These are phyloP conservation scores for Spizellomyces sp. DNA, from an alignment of 192 early-diverging fungal genomes.

Conservation along the genomic window DNA sequence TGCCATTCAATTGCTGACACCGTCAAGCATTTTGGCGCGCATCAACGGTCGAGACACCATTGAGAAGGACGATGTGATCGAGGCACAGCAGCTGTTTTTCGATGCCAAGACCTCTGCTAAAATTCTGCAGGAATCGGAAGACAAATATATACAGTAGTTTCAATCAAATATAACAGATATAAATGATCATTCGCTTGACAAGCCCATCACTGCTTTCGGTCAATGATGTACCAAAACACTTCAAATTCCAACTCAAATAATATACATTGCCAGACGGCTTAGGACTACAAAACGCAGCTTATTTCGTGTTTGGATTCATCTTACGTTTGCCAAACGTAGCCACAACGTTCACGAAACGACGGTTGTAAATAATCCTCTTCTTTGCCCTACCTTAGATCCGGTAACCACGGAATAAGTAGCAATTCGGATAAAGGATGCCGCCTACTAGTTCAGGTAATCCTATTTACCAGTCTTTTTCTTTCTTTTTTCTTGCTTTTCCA, in stretches of 20 bases:
- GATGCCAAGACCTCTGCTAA: constrained; percentile 84
- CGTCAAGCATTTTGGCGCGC: constrained; percentile 82
- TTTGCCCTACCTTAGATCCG: constrained; percentile 77
- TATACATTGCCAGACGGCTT: too few relatives aligned
- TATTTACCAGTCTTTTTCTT: constrained; percentile 70
- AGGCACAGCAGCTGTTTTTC: constrained; percentile 83
- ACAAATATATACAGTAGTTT: constrained; percentile 44
- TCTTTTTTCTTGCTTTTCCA: constrained; percentile 95
- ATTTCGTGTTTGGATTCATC: constrained; percentile 45
- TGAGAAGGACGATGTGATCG: constrained; percentile 82
- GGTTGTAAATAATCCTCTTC: constrained; percentile 95
- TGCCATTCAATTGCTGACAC: constrained; percentile 93
- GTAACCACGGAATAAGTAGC: neutral
- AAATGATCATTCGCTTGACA: too few relatives aligned
- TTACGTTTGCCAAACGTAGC: constrained; percentile 85
- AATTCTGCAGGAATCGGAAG: constrained; percentile 59
- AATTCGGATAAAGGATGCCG: neutral
- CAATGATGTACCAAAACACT: too few relatives aligned
- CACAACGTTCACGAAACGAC: constrained; percentile 96
- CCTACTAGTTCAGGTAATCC: neutral
- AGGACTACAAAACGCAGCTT: neutral
- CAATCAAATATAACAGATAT: too few relatives aligned
- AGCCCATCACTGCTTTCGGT: too few relatives aligned
- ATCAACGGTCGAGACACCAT: constrained; percentile 85
- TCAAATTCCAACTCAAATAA: too few relatives aligned